Base-by-base conservation (phyloP, 108 stramenopile genomes). In the Mediolabrus comicus region DNA sequence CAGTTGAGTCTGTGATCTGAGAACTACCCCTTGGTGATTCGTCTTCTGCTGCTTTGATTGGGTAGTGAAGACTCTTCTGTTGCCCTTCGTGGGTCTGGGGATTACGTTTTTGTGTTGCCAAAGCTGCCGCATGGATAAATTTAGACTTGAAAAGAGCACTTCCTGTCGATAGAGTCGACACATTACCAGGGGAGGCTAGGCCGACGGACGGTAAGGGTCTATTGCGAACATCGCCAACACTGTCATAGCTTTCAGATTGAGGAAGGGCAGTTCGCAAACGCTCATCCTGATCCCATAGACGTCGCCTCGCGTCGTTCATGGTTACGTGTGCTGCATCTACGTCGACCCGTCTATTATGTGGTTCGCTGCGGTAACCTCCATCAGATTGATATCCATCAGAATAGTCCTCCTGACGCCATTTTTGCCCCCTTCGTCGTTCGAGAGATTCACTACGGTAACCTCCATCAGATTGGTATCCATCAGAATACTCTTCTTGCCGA, bases 141-240 rank as follows among this genome's bases (percentile, higher is more conserved):
- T 77, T 77, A 16, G 76, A 77, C 64, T 77, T 77, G 76, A 77
- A 77, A 8, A 77, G 53, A 24, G 64, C 19, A 52, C 59, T 69
- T 10, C 64, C 61, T 12, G 43, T 24, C 14, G 76, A 77, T 49
- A 49, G 17, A 58, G 69, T 58, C 17, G 76, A 70, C 14, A 38
- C 22, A 52, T 62, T 65, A n/a, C 69, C 64, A 33, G 76, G 76
- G 22, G 76, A 77, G 12, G 22, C 51, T 14, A 59, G 33, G 19
- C 53, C 65, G 24, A 25, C 24, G 7, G 13, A 16, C 36, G 53
- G 55, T 14, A 28, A 27, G 3, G 57, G 58, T 19, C 12, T 28
- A 24, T 14, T 17, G 8, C 34, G 4, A 49, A 32, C 59, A 61
- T 70, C 46, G 26, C 17, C 49, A 34, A 26, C 5, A 53, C 52